Evolutionary conservation across 106 monocot species (phyloP), one percentile per base, ranked within the genome.

Genomic region (Acorus gramineus): DNA sequence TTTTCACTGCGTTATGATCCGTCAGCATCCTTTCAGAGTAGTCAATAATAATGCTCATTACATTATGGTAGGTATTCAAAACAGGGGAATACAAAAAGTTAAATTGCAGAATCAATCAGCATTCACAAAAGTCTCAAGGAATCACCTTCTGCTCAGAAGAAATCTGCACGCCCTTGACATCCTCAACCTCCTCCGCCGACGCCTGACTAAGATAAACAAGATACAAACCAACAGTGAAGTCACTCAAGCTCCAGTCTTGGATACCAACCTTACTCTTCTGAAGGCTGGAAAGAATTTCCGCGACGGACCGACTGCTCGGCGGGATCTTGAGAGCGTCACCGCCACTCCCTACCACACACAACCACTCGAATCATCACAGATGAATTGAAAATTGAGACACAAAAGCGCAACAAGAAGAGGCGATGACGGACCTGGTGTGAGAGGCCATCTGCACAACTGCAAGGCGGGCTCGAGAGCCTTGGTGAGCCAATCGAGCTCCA

Each of bases 231-330:
- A 96, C 64, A 7, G 90, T 96, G 47, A 96, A 72, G 65, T 96
- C 90, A 76, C 87, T 79, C 44, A 96, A 67, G 74, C 91, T 96
- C 96, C 96, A 96, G 43, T 96, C 96, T 65, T 82, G 90, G 57
- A 96, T 78, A 46, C 82, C 80, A 60, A 59, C 56, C 71, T 81
- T 96, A 62, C 77, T 91, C 51, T 67, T 69, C 66, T 96, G 96
- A 65, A 96, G 82, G 59, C 81, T 63, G 5, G 68, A 54, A 75
- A 91, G 75, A 43, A 96, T 82, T 73, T 96, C 83, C 9, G 68
- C 63, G 57, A 96, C 70, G 47, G 96, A 87, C 63, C 70, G 68
- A 62, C 66, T 79, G 47, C 69, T 76, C 5, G 87, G 71, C 44
- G 87, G 76, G 66, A 60, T 70, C 12, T 65, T 71, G 14, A 62